Evolutionary conservation across 352 stramenopile species (phyloP), one percentile per base, ranked within the genome.

Genomic region (Globisporangium nagaii): DNA sequence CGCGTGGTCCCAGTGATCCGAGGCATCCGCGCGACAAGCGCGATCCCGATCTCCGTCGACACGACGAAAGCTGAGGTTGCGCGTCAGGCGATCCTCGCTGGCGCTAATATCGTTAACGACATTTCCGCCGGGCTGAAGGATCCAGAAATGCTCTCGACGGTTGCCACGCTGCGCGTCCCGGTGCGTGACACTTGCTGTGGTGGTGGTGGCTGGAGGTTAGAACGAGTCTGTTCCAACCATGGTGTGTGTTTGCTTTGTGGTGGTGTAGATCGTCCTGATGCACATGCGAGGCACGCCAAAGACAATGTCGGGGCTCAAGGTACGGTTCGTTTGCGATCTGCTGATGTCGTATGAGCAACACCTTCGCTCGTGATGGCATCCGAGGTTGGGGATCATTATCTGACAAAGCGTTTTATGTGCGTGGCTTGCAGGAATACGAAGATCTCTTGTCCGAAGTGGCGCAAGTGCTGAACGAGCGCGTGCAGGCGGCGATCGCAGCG

Each of bases 81-180:
- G 15, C 60, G 63, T 28, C 80, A 81, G 46, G 95, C 96, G 0
- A 73, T 99, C 25, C 63, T 83, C 1, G 94, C 95, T 5, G 97
- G 97, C 9, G 97, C 96, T 0, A 93, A 98, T 60, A 81, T 99
- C 31, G 85, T 99, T 2, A 99, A 99, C 70, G 97, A 99, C 65
- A 93, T 99, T 35, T 98, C 94, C 2, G 97, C 86, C 0, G 97
- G 96, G 3, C 68, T 79, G 24, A 88, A 96, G 48, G 96, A 99
- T 62, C 60, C 75, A 1, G 40, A 75, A 3, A 99, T 99, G 96
- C 66, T 98, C 0, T 37, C 56, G 17, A 85, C 76, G 5, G 92
- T 98, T 11, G 85, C 91, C 1, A 68, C 90, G 15, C 55, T 93
- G 3, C 62, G 76, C 31, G 93, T 98, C 15, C 84, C 86, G 51